phyloP scores from a whole-genome alignment of 805 yeast genomes.

The Kuraishia ogatae region DNA sequence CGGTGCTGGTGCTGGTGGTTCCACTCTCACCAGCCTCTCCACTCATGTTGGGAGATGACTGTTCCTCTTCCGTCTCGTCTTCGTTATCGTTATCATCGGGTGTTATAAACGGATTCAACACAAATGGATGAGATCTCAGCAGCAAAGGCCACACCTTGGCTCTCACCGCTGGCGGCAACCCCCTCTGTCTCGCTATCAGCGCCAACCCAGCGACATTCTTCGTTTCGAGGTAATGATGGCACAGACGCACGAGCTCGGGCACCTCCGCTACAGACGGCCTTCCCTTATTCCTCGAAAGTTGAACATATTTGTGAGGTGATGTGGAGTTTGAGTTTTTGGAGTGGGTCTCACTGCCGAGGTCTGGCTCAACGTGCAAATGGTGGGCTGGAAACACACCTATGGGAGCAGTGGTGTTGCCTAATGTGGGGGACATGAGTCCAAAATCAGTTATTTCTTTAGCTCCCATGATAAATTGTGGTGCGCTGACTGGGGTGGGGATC shows the following conservation, averaged over 20 bases:
- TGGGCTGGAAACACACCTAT: neutral
- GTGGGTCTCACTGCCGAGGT: neutral
- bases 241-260: constrained; percentile 43
- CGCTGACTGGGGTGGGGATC: too few species aligned
- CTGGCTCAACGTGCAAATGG: neutral
- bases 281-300: constrained; percentile 16
- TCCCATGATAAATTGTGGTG: neutral
- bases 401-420: neutral
- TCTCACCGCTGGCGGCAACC: constrained; percentile 78
- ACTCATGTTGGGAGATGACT: constrained; percentile 14
- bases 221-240: constrained; percentile 44
- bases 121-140: constrained; percentile 79
- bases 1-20: neutral
- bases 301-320: neutral
- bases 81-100: constrained; percentile 42
- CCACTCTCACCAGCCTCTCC: neutral
- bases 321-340: neutral
- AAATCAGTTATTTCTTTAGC: neutral
- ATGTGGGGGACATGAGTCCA: neutral
- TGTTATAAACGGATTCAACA: constrained; percentile 61
- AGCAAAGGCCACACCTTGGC: constrained; percentile 79
- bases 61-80: constrained; percentile 20
- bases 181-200: constrained; percentile 69
- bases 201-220: constrained; percentile 74
- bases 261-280: constrained; percentile 36